Evolutionary conservation across 1,284 basidiomycete species (phyloP).

Genomic region (Psilocybe mexicana): DNA sequence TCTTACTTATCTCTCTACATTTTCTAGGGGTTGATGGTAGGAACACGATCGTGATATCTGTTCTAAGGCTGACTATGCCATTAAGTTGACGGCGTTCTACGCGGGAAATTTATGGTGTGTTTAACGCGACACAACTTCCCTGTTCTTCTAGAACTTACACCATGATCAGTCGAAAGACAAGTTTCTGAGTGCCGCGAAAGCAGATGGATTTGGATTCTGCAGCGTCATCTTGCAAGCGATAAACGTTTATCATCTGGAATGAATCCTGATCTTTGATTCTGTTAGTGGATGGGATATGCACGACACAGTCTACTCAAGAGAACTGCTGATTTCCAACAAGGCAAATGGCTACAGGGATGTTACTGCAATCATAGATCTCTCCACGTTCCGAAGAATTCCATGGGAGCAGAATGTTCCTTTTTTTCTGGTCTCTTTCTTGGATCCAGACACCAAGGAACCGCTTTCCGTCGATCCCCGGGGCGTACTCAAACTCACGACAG

Average conservation of each 20-base stretch:
- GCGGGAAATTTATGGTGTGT: conserved; percentile 90
- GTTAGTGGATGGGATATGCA: conserved; percentile 86
- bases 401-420: conserved; percentile 94
- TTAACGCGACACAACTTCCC: not conserved
- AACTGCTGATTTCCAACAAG: conserved; percentile 88
- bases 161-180: conserved; percentile 80
- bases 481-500: conserved; percentile 65
- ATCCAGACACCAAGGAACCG: conserved; percentile 78
- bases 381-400: conserved; percentile 83
- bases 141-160: not conserved
- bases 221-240: conserved; percentile 79
- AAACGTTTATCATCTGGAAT: conserved; percentile 1
- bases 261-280: not conserved
- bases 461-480: conserved; percentile 86
- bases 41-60: not conserved
- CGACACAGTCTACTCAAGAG: conserved; percentile 79
- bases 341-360: conserved; percentile 92
- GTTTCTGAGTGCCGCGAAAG: conserved; percentile 83
- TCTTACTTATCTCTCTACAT: not conserved
- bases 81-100: conserved; percentile 87
- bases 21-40: conserved; percentile 66
- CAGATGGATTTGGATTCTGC: conserved; percentile 90
- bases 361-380: conserved; percentile 81
- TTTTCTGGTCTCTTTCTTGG: conserved; percentile 89
- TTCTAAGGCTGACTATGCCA: not conserved